phyloP scores from a whole-genome alignment of 306 rosid species.

The Malus orientalis region DNA sequence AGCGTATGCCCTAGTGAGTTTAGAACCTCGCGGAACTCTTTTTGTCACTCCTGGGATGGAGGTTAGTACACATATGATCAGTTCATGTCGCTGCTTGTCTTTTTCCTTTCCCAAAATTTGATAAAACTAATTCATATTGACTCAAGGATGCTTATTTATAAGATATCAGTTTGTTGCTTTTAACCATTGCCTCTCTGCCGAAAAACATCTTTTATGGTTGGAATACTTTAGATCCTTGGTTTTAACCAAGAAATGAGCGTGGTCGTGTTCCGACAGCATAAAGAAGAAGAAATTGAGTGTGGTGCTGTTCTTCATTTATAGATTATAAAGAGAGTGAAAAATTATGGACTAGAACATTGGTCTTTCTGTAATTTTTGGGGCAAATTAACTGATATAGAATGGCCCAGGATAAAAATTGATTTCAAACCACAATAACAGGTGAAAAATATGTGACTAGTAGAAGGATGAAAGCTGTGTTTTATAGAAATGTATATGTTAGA shows the following conservation, averaged over 20 bases:
- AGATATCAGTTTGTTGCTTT: not conserved
- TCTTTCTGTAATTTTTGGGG: not conserved
- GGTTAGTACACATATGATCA: conserved; percentile 38
- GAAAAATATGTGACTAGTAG: not conserved
- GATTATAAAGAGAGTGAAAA: not conserved
- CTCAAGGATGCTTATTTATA: not conserved
- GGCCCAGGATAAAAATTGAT: not conserved
- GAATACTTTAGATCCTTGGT: not conserved
- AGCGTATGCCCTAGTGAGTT: conserved; percentile 69
- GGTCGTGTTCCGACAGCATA: not conserved
- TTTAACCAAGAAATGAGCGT: not conserved
- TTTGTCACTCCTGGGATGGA: conserved; percentile 90
- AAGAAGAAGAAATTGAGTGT: not conserved
- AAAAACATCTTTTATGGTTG: not conserved
- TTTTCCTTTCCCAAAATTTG: conserved; percentile 1
- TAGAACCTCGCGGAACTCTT: conserved; percentile 93
- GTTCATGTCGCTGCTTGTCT: conserved; percentile 1
- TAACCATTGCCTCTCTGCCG: not conserved
- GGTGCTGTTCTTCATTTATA: not conserved
- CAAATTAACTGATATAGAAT: not conserved
- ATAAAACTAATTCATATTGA: not conserved
- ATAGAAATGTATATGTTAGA: not conserved
- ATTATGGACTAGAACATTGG: not conserved
- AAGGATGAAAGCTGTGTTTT: not conserved
- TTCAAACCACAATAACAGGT: not conserved